Evolutionary conservation across 2,329 filamentous ascomycete genomes (phyloP).

Genomic region (Fusarium haematococcum): DNA sequence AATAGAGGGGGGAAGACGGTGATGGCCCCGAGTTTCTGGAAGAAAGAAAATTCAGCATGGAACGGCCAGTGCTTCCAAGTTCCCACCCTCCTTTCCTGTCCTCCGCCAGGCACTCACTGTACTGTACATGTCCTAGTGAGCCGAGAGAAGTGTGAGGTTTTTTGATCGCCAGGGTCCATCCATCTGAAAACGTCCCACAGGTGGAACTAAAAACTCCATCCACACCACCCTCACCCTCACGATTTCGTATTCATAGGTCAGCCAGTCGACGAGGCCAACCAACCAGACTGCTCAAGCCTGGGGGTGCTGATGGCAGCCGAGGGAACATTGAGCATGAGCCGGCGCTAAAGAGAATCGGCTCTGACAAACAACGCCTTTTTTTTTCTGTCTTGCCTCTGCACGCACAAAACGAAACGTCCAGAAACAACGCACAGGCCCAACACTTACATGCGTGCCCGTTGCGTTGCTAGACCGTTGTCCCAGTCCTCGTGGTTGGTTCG

Average conservation of each 20-base stretch:
- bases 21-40: neutral
- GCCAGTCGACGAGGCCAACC: neutral
- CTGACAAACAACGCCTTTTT: neutral
- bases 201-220: slow-evolving; percentile 21
- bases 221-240: slow-evolving; percentile 9
- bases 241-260: slow-evolving; percentile 1
- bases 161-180: slow-evolving; percentile 40
- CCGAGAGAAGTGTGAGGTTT: slow-evolving; percentile 13
- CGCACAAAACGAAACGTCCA: neutral
- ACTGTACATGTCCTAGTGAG: neutral
- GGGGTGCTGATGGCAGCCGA: neutral
- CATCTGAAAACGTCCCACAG: slow-evolving; percentile 26
- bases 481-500: neutral
- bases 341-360: neutral
- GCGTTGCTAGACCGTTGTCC: neutral
- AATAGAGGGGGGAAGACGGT: neutral
- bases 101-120: neutral
- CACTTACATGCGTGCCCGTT: neutral
- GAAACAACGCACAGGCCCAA: neutral
- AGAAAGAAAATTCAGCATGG: neutral
- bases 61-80: neutral
- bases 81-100: neutral
- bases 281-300: slow-evolving; percentile 1
- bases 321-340: neutral
- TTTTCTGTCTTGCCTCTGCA: neutral